Evolutionary conservation across 331 rosid species (phyloP), one percentile per base, ranked within the genome.

Genomic region (Telfairia occidentalis): DNA sequence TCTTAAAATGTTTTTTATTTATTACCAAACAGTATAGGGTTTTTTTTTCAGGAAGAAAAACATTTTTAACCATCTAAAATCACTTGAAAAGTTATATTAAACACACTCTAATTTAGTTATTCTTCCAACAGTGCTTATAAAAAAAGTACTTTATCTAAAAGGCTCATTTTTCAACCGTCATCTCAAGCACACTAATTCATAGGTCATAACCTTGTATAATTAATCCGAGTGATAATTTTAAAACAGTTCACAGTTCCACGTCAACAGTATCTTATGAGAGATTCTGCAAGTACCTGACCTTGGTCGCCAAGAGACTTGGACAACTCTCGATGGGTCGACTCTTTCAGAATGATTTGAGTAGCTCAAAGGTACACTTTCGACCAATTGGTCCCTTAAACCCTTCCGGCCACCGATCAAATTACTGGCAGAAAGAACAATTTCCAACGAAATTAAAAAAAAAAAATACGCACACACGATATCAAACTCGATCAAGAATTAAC

Each of bases 281-380:
- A 77, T 73, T 69, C 79, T 71, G 38, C 71, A 60, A 50, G 79
- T 90, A 90, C 96, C 97, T 89, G 96, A 92, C 92, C 97, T 90
- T 92, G 98, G 98, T 83, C 76, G 92, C 97, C 93, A 92, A 67
- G 96, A 90, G 86, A 90, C 83, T 80, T 85, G 97, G 50, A 89
- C 86, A 86, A 86, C 96, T 78, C 78, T 84, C 32, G 93, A 86
- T 5, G 96, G 97, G 63, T 87, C 89, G 80, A 92, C 78, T 78
- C 81, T 72, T 79, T 80, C 61, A 37, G 84, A 61, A 55, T 55
- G 76, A 74, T 67, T 61, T 0, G 73, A 24, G 76, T 71, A 71
- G 24, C 76, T 77, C 78, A 79, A 59, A 35, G 60, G 32, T 26
- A 63, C 81, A 32, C 45, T 50, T 11, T 37, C 29, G 9, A 45